These are phyloP conservation scores for Casuarina glauca DNA, from an alignment of 306 rosid species.

Conservation along the genomic window DNA sequence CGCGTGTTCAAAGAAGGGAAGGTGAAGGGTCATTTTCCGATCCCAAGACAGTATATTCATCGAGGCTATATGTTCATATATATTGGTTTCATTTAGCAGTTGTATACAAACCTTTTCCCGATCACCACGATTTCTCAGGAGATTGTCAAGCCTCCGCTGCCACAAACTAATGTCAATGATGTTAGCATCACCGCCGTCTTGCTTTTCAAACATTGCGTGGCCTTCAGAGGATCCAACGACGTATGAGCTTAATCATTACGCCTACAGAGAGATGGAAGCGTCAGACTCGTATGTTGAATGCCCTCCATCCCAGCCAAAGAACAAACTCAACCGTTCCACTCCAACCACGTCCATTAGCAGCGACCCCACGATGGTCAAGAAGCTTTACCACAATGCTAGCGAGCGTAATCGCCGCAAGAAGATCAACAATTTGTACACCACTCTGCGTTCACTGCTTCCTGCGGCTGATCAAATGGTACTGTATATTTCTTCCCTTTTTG, in stretches of 20 bases:
- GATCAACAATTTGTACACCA: conserved; percentile 59
- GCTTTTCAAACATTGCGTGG: conserved; percentile 30
- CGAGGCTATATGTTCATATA: too few species aligned
- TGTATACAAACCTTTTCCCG: neutral
- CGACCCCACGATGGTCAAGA: conserved; percentile 36
- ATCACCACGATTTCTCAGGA: neutral
- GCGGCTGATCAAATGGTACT: conserved; percentile 52
- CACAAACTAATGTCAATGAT: conserved; percentile 9
- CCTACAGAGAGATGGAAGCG: neutral
- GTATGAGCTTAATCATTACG: neutral
- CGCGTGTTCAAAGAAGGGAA: neutral
- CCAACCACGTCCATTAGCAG: neutral
- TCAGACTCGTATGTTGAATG: neutral
- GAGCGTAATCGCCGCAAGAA: conserved; percentile 89
- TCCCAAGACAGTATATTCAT: too few species aligned
- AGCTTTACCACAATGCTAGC: conserved; percentile 76
- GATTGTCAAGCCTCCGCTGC: neutral
- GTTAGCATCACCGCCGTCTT: conserved; percentile 39
- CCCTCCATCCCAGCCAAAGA: neutral
- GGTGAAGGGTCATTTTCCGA: neutral
- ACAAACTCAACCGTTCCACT: neutral
- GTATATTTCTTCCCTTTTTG: neutral
- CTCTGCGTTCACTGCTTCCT: conserved; percentile 74
- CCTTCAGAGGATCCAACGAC: conserved; percentile 20
- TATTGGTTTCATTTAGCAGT: too few species aligned